Evolutionary conservation across 2,329 filamentous ascomycete species (phyloP).

Genomic region (Ceratocystis colombiana): DNA sequence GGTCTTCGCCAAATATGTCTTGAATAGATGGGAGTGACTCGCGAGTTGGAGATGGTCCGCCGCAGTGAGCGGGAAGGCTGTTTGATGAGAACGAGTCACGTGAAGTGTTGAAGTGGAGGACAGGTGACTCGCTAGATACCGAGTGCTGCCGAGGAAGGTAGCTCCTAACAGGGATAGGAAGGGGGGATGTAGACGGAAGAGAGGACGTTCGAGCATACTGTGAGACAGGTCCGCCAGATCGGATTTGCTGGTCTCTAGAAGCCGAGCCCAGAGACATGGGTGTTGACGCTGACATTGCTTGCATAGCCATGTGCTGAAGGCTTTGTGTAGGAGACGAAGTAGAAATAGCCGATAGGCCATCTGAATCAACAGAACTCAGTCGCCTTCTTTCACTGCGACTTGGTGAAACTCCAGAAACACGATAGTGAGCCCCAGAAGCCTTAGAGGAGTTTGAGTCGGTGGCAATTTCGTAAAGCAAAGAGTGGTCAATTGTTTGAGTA

Average conservation of each 20-base stretch:
- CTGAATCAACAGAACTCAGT: constrained; percentile 19
- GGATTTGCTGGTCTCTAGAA: constrained; percentile 2
- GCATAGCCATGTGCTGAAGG: constrained; percentile 18
- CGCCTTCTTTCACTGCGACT: constrained; percentile 15
- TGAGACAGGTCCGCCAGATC: background rate
- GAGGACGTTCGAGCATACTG: constrained; percentile 18
- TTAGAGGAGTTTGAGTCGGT: background rate
- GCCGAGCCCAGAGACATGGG: background rate
- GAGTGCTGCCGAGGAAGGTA: constrained; percentile 16
- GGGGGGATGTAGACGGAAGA: constrained; percentile 9
- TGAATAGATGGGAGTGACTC: constrained; percentile 18
- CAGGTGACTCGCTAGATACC: background rate
- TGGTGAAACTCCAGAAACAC: constrained; percentile 12
- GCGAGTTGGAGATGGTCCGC: background rate
- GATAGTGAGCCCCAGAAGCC: background rate
- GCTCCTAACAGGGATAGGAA: constrained; percentile 13
- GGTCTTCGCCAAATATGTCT: constrained; percentile 18
- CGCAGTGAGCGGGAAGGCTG: constrained; percentile 14
- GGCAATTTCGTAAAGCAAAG: constrained; percentile 12
- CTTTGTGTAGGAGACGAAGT: constrained; percentile 12
- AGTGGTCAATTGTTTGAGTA: constrained; percentile 8
- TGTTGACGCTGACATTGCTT: constrained; percentile 20
- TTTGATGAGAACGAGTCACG: constrained; percentile 14
- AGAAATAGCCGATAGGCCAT: constrained; percentile 13
- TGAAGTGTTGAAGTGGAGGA: background rate